These are phyloP conservation scores for Periconia digitata DNA, from an alignment of 2,329 filamentous ascomycete species.

Conservation along the genomic window DNA sequence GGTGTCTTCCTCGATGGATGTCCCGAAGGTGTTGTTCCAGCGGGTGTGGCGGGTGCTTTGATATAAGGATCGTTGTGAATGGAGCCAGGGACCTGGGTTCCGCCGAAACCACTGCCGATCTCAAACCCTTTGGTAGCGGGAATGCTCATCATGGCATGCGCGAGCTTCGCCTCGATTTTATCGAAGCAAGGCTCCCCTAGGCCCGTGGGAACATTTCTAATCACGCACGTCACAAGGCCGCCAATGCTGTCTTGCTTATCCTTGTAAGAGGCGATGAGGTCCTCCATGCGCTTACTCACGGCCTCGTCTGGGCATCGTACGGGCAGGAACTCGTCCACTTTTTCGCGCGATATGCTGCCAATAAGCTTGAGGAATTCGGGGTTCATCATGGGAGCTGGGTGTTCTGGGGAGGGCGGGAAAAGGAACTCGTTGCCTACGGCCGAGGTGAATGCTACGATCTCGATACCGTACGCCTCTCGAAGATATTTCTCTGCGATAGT, in stretches of 20 bases:
- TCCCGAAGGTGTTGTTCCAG: constrained; percentile 47
- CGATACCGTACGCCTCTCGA: constrained; percentile 74
- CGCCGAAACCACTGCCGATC: constrained; percentile 88
- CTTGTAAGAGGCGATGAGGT: constrained; percentile 74
- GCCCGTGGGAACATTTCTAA: constrained; percentile 80
- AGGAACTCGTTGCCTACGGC: constrained; percentile 80
- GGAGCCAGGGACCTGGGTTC: constrained; percentile 84
- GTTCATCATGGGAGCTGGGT: constrained; percentile 71
- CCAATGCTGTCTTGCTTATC: constrained; percentile 87
- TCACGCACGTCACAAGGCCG: constrained; percentile 91
- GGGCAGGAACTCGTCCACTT: constrained; percentile 81
- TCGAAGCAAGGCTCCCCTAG: constrained; percentile 94
- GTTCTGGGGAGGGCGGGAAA: constrained; percentile 66
- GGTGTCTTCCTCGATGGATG: constrained; percentile 42
- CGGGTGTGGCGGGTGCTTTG: constrained; percentile 54
- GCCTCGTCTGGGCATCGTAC: constrained; percentile 79
- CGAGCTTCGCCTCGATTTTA: constrained; percentile 89
- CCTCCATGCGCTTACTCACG: constrained; percentile 71
- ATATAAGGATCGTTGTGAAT: constrained; percentile 89
- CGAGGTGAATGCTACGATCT: constrained; percentile 88
- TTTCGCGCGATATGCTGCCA: constrained; percentile 69
- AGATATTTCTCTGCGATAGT: constrained; percentile 95
- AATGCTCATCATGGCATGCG: constrained; percentile 92
- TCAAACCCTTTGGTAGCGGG: constrained; percentile 96
- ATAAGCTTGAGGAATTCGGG: constrained; percentile 77